These are phyloP conservation scores for Diaporthe caulivora DNA, from an alignment of 2,329 filamentous ascomycete species.

Conservation along the genomic window DNA sequence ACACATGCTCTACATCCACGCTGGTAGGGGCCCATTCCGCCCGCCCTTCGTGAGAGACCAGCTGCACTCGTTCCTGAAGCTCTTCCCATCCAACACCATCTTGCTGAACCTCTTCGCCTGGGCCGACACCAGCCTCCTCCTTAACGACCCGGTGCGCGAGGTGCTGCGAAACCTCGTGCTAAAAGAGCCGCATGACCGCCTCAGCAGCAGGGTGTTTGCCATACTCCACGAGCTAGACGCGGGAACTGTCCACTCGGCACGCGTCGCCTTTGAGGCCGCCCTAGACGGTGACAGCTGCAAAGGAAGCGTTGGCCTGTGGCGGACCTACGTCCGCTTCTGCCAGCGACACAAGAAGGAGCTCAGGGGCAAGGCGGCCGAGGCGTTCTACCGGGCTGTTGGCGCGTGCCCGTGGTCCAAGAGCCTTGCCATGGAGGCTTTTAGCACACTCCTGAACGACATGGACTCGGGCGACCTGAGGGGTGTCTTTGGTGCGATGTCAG, in stretches of 20 bases:
- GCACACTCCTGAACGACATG: conserved; percentile 57
- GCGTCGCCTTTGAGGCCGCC: conserved; percentile 66
- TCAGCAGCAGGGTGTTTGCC: conserved; percentile 61
- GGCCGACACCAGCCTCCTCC: conserved; percentile 77
- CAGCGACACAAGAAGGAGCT: conserved; percentile 51
- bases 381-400: conserved; percentile 61
- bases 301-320: conserved; percentile 61
- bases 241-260: conserved; percentile 63
- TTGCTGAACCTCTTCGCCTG: conserved; percentile 81
- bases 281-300: conserved; percentile 55
- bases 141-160: conserved; percentile 82
- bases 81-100: conserved; percentile 82
- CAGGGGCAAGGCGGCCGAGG: conserved; percentile 57
- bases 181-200: conserved; percentile 52
- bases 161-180: conserved; percentile 69
- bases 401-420: conserved; percentile 64
- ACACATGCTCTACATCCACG: conserved; percentile 75
- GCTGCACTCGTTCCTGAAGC: conserved; percentile 69
- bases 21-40: conserved; percentile 71
- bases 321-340: conserved; percentile 63
- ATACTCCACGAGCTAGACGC: conserved; percentile 62
- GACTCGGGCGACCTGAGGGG: conserved; percentile 61
- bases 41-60: conserved; percentile 74
- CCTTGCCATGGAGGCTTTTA: conserved; percentile 65
- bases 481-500: conserved; percentile 60